phyloP scores from a whole-genome alignment of 2,329 filamentous ascomycete genomes.

The Phialemoniopsis sp. region DNA sequence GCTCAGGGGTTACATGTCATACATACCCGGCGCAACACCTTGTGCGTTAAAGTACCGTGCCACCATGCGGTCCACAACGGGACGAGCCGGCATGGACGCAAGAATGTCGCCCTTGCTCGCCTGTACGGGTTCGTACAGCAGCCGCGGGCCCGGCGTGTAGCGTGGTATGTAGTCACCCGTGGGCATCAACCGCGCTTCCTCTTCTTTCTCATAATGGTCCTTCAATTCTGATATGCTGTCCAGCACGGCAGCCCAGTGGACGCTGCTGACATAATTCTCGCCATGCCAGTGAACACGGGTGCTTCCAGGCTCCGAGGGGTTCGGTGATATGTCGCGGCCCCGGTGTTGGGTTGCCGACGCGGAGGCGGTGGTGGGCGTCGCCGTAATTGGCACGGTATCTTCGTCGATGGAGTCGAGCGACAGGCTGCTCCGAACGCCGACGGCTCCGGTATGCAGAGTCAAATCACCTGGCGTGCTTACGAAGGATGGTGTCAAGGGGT shows the following conservation, averaged over 20 bases:
- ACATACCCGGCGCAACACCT: conserved; percentile 18
- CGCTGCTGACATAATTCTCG: conserved; percentile 25
- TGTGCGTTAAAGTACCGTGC: conserved; percentile 29
- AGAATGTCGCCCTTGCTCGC: conserved; percentile 23
- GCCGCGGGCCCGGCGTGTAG: conserved; percentile 11
- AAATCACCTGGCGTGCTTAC: background rate
- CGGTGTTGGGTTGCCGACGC: background rate
- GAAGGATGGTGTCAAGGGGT: background rate
- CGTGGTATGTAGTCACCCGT: conserved; percentile 1
- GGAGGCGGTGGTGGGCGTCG: background rate
- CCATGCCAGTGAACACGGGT: conserved; percentile 17
- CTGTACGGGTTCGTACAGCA: conserved; percentile 24
- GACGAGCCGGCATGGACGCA: conserved; percentile 22
- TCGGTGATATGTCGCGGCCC: conserved; percentile 4
- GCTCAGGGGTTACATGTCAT: background rate
- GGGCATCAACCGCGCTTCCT: conserved; percentile 7
- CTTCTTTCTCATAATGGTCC: conserved; percentile 24
- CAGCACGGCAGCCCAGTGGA: conserved; percentile 35
- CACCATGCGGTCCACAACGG: conserved; percentile 25
- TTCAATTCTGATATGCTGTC: conserved; percentile 34
- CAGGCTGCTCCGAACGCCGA: no score
- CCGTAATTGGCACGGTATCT: background rate
- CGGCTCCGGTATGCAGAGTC: no score
- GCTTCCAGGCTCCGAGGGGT: conserved; percentile 21
- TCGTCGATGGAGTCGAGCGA: no score